phyloP scores from a whole-genome alignment of 139 green algal species.

The Picochlorum sp. region DNA sequence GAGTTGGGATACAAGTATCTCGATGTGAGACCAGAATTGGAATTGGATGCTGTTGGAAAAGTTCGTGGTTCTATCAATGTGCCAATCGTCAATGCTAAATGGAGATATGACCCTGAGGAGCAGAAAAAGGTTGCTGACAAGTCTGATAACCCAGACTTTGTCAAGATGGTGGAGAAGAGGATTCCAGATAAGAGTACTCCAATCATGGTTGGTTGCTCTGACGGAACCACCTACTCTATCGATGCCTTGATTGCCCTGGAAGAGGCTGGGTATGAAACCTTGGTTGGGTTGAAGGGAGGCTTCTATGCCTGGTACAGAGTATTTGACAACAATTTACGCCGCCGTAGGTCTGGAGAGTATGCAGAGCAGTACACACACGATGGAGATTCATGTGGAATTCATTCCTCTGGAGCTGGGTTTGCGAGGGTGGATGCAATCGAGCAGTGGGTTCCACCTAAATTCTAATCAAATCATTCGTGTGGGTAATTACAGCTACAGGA shows the following conservation, averaged over 20 bases:
- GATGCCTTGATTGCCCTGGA: slow-evolving; percentile 69
- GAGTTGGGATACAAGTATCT: slow-evolving; percentile 62
- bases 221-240: slow-evolving; percentile 67
- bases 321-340: slow-evolving; percentile 37
- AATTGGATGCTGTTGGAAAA: slow-evolving; percentile 64
- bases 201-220: slow-evolving; percentile 64
- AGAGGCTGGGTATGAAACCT: slow-evolving; percentile 66
- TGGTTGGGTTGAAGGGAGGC: slow-evolving; percentile 63
- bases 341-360: slow-evolving; percentile 32
- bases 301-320: slow-evolving; percentile 67
- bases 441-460: slow-evolving; percentile 33
- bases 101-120: slow-evolving; percentile 36
- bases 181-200: slow-evolving; percentile 67
- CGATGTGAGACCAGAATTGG: slow-evolving; percentile 61
- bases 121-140: slow-evolving; percentile 41
- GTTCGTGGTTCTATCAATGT: slow-evolving; percentile 58
- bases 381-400: slow-evolving; percentile 57
- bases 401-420: slow-evolving; percentile 28
- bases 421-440: slow-evolving; percentile 38
- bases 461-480: slow-evolving; percentile 9
- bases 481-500: too few relatives aligned
- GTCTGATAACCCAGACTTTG: slow-evolving; percentile 39
- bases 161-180: slow-evolving; percentile 52
- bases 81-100: slow-evolving; percentile 21
- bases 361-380: slow-evolving; percentile 47